phyloP scores from a whole-genome alignment of 768 basidiomycete genomes.

The Cystofilobasidium bisporidii region DNA sequence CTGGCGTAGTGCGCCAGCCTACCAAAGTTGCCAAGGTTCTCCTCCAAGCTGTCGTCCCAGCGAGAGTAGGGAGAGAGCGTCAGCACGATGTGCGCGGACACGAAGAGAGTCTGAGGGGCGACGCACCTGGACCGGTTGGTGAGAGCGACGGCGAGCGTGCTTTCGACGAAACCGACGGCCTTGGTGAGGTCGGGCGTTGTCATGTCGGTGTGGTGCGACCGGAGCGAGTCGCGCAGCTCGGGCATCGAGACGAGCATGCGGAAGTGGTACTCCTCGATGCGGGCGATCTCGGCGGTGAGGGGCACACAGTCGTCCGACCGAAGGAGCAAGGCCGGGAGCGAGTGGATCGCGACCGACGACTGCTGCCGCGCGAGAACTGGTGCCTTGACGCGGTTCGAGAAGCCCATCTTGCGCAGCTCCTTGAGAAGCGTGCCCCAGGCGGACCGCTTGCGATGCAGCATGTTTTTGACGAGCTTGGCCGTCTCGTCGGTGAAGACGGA shows the following conservation, averaged over 20 bases:
- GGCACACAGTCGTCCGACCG: conserved; percentile 44
- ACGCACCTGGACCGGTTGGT: conserved; percentile 56
- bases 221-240: conserved; percentile 52
- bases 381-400: conserved; percentile 61
- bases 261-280: conserved; percentile 36
- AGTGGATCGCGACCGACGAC: conserved; percentile 31
- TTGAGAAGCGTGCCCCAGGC: conserved; percentile 86
- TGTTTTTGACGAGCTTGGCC: conserved; percentile 52
- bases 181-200: conserved; percentile 78
- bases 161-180: conserved; percentile 67
- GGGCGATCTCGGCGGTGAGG: conserved; percentile 38
- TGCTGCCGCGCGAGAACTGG: conserved; percentile 51
- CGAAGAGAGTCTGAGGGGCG: too few species aligned
- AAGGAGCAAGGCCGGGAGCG: conserved; percentile 27
- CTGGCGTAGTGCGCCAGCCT: conserved; percentile 2
- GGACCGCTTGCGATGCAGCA: conserved; percentile 72
- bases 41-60: not conserved
- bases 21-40: not conserved
- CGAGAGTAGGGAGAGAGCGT: not conserved
- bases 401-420: conserved; percentile 69
- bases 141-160: conserved; percentile 59
- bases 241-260: conserved; percentile 58
- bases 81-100: too few species aligned
- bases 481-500: conserved; percentile 46
- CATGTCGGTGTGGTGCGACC: conserved; percentile 68